Conservation (phyloP, 345 rosid genomes). For the Corchorus olitorius region DNA sequence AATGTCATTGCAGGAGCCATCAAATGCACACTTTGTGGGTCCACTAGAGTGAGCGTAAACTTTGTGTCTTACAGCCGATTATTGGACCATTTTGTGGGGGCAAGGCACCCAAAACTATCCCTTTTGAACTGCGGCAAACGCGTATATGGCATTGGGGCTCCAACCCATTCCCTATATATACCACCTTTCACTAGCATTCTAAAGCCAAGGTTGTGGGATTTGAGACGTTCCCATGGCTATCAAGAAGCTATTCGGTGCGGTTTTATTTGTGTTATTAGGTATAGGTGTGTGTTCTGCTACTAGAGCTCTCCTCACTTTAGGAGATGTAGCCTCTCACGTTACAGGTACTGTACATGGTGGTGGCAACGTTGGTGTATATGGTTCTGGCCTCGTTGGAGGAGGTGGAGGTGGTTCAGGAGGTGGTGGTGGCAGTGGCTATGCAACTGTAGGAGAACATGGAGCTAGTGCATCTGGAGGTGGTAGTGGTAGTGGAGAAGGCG, state of each 20-base stretch:
- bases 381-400: conserved; percentile 10
- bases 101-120: neutral
- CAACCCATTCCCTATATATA: conserved; percentile 37
- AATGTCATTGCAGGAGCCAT: conserved; percentile 5
- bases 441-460: conserved; percentile 27
- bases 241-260: conserved; percentile 17
- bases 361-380: conserved; percentile 2
- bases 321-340: conserved; percentile 25
- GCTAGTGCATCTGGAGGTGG: conserved; percentile 34
- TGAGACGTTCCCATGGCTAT: conserved; percentile 32
- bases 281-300: conserved; percentile 41
- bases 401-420: conserved; percentile 26
- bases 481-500: conserved; percentile 16
- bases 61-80: neutral
- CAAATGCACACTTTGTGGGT: conserved; percentile 18
- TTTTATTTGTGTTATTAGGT: conserved; percentile 36
- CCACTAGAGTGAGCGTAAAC: neutral
- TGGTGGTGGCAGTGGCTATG: conserved; percentile 22
- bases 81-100: neutral
- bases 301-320: conserved; percentile 40
- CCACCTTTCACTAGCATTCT: conserved; percentile 7
- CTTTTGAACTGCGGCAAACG: conserved; percentile 23
- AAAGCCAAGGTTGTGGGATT: conserved; percentile 5
- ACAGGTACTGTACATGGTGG: conserved; percentile 7
- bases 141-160: conserved; percentile 19